Evolutionary conservation across 2,329 filamentous ascomycete species (phyloP), one percentile per base, ranked within the genome.

Genomic region (Aspergillus calidoustus): DNA sequence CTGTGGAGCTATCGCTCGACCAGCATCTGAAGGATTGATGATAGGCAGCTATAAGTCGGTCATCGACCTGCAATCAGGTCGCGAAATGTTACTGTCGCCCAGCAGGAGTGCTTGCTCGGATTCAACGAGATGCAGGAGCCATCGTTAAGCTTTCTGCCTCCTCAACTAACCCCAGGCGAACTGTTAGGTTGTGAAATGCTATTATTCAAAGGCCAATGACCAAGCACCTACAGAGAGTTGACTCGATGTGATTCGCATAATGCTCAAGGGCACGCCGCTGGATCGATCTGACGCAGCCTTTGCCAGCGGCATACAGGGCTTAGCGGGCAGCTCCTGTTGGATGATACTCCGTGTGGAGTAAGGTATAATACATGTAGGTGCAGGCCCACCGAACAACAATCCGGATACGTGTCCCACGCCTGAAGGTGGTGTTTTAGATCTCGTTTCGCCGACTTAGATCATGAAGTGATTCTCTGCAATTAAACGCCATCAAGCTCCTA

Each of bases 321-420:
- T 59, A 4, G 66, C 34, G 0, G 66, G 65, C 1, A 67, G 41
- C 3, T 58, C 51, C 43, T 51, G 61, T 17, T 66, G 64, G 7
- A 71, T 19, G 19, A 19, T 19, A 19, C 19, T 19, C 19, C 47
- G 17, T 70, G 61, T 3, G 68, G 8, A 0, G 64, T 64, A 19
- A 19, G 57, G 69, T 68, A 47, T 71, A 72, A 50, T 72, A n/a
- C n/a, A n/a, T n/a, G n/a, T n/a, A 70, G 15, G 60, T 57, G 6
- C 70, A 68, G 13, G 69, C 69, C 69, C 69, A 72, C 70, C 69
- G 71, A 17, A 71, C 61, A 11, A 69, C 60, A 23, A 63, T 68
- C 30, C 59, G 67, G 11, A 64, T 50, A 34, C 71, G 70, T 60
- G 70, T 64, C 68, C 68, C 71, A 67, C 61, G 31, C 63, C 62